Percentiles rank a stretch among this genome's conserved stretches.
Conservation (phyloP, 345 rosid species). For the Citrus maxima region DNA sequence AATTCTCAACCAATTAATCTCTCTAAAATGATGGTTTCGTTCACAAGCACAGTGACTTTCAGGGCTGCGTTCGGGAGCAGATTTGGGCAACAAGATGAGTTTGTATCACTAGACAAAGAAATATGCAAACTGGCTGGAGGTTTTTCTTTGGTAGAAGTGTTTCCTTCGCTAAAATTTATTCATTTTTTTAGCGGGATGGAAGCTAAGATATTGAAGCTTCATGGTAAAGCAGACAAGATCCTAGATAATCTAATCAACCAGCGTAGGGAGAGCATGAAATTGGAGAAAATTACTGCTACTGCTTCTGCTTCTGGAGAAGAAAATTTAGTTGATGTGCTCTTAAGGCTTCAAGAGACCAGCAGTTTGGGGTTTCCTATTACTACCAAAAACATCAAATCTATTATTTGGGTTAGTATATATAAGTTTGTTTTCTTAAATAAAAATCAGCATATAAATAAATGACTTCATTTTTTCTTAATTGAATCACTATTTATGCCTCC, state of each 20-base stretch:
- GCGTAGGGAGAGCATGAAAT: background rate
- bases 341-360: background rate
- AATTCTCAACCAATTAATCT: background rate
- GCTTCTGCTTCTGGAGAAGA: background rate
- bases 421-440: background rate
- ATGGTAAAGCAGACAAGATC: background rate
- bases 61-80: background rate
- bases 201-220: background rate
- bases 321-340: constrained; percentile 15
- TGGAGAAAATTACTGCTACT: background rate
- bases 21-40: background rate
- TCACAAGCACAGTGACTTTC: background rate
- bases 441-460: background rate
- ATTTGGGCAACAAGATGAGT: background rate
- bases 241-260: background rate
- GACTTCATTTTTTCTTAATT: too few species aligned
- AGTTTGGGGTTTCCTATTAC: background rate
- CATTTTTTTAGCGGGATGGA: background rate
- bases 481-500: too few species aligned
- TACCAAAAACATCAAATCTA: background rate
- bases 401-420: background rate
- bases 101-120: background rate
- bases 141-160: background rate
- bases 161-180: background rate
- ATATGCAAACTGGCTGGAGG: background rate